A percentile compares a stretch with the other conserved stretches of the same genome.
Evolutionary conservation across 2,329 filamentous ascomycete genomes (phyloP).

Genomic region (Trichoderma endophyticum): DNA sequence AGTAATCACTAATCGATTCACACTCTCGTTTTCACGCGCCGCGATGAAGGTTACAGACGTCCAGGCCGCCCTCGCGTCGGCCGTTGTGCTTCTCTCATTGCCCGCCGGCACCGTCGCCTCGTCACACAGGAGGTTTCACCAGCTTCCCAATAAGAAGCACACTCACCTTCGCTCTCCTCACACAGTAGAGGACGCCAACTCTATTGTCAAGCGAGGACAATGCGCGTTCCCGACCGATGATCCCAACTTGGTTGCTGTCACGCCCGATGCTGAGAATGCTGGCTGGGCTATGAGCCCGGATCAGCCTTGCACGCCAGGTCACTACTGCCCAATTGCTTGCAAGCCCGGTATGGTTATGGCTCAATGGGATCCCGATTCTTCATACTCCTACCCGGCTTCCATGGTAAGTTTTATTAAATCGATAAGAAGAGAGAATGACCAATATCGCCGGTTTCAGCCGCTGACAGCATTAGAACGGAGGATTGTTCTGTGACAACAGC

Average conservation of each 20-base stretch:
- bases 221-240: slow-evolving; percentile 64
- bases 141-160: slow-evolving; percentile 41
- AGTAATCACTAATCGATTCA: slow-evolving; percentile 8
- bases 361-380: slow-evolving; percentile 72
- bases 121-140: slow-evolving; percentile 36
- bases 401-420: slow-evolving; percentile 57
- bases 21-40: slow-evolving; percentile 15
- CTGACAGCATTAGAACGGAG: slow-evolving; percentile 58
- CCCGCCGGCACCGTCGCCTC: slow-evolving; percentile 35
- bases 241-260: slow-evolving; percentile 64
- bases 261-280: slow-evolving; percentile 60
- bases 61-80: slow-evolving; percentile 49
- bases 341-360: slow-evolving; percentile 71
- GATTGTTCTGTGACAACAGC: slow-evolving; percentile 65
- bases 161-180: slow-evolving; percentile 30
- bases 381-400: slow-evolving; percentile 65
- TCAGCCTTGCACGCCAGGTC: slow-evolving; percentile 62
- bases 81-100: slow-evolving; percentile 45
- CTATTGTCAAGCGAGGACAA: slow-evolving; percentile 52
- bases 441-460: not conserved
- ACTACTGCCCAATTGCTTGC: slow-evolving; percentile 75
- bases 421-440: not conserved
- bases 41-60: slow-evolving; percentile 54
- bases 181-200: slow-evolving; percentile 22
- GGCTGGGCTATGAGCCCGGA: slow-evolving; percentile 81